phyloP scores from a whole-genome alignment of 805 yeast genomes.

The Torulaspora maleeae region DNA sequence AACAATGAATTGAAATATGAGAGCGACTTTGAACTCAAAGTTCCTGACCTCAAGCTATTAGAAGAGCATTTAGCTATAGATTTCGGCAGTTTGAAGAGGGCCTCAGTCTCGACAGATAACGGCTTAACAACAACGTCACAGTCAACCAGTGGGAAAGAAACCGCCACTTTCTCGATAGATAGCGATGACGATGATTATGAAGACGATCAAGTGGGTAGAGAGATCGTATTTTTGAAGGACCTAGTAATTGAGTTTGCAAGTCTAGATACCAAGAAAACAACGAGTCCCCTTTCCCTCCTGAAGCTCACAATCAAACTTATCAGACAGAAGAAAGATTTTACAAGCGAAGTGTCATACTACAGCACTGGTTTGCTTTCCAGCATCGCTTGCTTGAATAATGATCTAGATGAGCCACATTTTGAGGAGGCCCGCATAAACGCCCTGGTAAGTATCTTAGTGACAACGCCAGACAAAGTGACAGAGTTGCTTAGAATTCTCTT shows the following conservation, averaged over 20 bases:
- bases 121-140: background rate
- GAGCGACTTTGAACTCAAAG: conserved; percentile 23
- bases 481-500: conserved; percentile 43
- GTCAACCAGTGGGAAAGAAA: background rate
- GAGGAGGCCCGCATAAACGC: conserved; percentile 61
- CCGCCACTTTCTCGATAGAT: conserved; percentile 9
- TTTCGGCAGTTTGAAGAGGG: conserved; percentile 4
- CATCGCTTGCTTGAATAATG: conserved; percentile 52
- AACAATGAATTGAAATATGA: conserved; percentile 27
- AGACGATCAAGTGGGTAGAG: conserved; percentile 39
- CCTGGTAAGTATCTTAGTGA: conserved; percentile 58
- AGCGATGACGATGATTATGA: conserved; percentile 35
- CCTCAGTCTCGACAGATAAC: background rate
- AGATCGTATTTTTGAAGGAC: conserved; percentile 72
- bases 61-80: conserved; percentile 2
- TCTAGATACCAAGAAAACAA: conserved; percentile 40
- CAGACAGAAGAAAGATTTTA: conserved; percentile 55
- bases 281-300: conserved; percentile 40
- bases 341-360: conserved; percentile 57
- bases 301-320: conserved; percentile 48
- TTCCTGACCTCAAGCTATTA: conserved; percentile 18
- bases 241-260: conserved; percentile 52
- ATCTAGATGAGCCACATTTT: conserved; percentile 53
- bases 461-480: conserved; percentile 45
- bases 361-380: conserved; percentile 48